A percentile compares a stretch with the other conserved stretches of the same genome.
Evolutionary conservation across 352 stramenopile genomes (phyloP).

Genomic region (Phytophthora pini): DNA sequence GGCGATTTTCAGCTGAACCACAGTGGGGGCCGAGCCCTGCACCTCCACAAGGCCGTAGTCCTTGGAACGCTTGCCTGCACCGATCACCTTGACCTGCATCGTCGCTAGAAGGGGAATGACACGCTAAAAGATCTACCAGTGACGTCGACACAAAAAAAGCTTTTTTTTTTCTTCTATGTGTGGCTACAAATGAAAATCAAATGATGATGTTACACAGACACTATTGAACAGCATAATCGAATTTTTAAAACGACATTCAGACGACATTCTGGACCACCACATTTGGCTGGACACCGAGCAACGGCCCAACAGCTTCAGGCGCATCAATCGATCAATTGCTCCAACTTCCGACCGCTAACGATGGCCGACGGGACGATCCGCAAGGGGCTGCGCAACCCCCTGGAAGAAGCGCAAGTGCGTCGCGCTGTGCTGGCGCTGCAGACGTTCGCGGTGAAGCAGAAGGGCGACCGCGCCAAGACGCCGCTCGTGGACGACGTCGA

Average conservation of each 20-base stretch:
- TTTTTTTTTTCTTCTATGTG: conserved; percentile 1
- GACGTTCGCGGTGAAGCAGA: conserved; percentile 60
- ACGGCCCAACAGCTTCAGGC: not conserved
- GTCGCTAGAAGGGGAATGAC: conserved; percentile 23
- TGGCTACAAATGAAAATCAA: not conserved
- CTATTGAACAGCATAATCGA: no score
- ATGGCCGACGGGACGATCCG: conserved; percentile 47
- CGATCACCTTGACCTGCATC: conserved; percentile 77
- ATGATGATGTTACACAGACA: no score
- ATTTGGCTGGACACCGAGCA: no score
- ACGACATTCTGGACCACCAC: no score
- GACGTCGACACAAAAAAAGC: conserved; percentile 3
- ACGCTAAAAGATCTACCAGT: conserved; percentile 2
- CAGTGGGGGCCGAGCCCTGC: conserved; percentile 40
- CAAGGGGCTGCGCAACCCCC: conserved; percentile 70
- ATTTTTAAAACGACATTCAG: no score
- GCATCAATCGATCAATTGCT: no score
- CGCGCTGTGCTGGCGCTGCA: conserved; percentile 74
- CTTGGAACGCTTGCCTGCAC: conserved; percentile 57
- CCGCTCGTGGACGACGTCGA: conserved; percentile 66
- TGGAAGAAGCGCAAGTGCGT: conserved; percentile 78
- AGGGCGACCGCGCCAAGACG: conserved; percentile 50
- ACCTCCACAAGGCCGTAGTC: conserved; percentile 59
- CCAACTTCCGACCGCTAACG: no score
- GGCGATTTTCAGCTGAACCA: conserved; percentile 60